Conservation (phyloP, 2,329 filamentous ascomycete genomes). For the Exophiala bonariae region DNA sequence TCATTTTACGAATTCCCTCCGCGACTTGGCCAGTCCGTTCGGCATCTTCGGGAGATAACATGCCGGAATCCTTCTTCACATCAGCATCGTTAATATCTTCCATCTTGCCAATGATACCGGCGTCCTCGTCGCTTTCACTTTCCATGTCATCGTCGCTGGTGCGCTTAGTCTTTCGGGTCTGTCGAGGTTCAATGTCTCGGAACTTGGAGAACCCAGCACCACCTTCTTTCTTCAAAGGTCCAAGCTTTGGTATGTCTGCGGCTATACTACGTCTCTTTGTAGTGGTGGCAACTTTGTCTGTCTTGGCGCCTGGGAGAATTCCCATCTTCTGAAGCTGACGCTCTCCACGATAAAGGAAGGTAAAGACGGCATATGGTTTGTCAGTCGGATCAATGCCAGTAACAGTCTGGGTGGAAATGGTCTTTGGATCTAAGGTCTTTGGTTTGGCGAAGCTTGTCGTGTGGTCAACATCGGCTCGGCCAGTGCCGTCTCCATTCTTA, state of each 20-base stretch:
- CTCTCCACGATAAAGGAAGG: slow-evolving; percentile 95
- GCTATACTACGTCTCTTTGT: slow-evolving; percentile 79
- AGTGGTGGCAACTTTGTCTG: slow-evolving; percentile 60
- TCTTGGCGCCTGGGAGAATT: slow-evolving; percentile 70
- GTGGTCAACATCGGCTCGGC: slow-evolving; percentile 86
- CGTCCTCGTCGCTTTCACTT: slow-evolving; percentile 73
- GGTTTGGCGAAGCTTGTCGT: slow-evolving; percentile 97
- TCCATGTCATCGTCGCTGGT: slow-evolving; percentile 66
- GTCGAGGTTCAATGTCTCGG: slow-evolving; percentile 66
- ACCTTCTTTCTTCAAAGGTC: slow-evolving; percentile 80
- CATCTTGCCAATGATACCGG: slow-evolving; percentile 64
- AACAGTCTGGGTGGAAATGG: slow-evolving; percentile 98
- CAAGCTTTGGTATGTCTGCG: slow-evolving; percentile 80
- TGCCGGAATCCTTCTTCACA: slow-evolving; percentile 46
- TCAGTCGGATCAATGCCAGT: slow-evolving; percentile 91
- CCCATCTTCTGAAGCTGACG: slow-evolving; percentile 97
- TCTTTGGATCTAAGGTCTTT: slow-evolving; percentile 92
- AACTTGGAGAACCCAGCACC: slow-evolving; percentile 90
- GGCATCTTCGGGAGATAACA: slow-evolving; percentile 62
- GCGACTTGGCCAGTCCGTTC: slow-evolving; percentile 61
- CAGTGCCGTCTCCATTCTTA: slow-evolving; percentile 56
- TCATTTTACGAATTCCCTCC: slow-evolving; percentile 66
- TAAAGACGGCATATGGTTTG: slow-evolving; percentile 94
- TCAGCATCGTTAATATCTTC: slow-evolving; percentile 60
- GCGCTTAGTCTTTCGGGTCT: slow-evolving; percentile 52